Conservation (phyloP, 805 yeast genomes). For the Hanseniaspora occidentalis region DNA sequence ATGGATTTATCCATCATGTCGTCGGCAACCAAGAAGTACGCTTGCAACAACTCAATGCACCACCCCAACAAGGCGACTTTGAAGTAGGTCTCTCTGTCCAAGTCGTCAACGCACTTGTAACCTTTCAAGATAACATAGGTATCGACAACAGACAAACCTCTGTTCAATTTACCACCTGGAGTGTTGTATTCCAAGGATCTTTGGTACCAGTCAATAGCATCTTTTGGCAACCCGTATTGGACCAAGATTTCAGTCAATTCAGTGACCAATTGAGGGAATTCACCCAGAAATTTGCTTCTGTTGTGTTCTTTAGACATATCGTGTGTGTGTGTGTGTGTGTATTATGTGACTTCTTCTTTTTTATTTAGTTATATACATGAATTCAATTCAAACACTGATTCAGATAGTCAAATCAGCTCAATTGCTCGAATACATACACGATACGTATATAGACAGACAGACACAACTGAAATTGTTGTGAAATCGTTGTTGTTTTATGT, state of each 20-base stretch:
- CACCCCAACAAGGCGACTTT: slow-evolving; percentile 86
- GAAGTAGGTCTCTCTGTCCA: slow-evolving; percentile 58
- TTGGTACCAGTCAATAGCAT: slow-evolving; percentile 78
- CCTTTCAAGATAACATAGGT: slow-evolving; percentile 74
- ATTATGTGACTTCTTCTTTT: neutral
- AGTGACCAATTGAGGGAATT: slow-evolving; percentile 64
- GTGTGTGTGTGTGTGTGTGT: neutral
- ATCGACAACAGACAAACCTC: slow-evolving; percentile 92
- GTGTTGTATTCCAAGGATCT: slow-evolving; percentile 70
- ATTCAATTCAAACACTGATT: too few relatives aligned
- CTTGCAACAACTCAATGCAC: slow-evolving; percentile 90
- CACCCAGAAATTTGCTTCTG: slow-evolving; percentile 46
- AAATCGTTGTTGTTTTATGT: too few relatives aligned
- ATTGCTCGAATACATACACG: too few relatives aligned
- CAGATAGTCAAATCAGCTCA: too few relatives aligned
- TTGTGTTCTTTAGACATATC: slow-evolving; percentile 15
- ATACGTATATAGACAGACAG: too few relatives aligned
- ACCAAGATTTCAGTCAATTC: slow-evolving; percentile 55
- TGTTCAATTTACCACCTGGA: slow-evolving; percentile 92
- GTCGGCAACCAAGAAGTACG: slow-evolving; percentile 93
- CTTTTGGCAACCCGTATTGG: slow-evolving; percentile 69
- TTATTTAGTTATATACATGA: neutral
- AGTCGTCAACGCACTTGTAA: slow-evolving; percentile 41
- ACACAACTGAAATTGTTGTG: too few relatives aligned
- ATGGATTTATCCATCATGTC: slow-evolving; percentile 96